Percentiles rank a stretch among this genome's conserved stretches.
Conservation (phyloP, 176 grass and related monocot species). For the Thalia dealbata region DNA sequence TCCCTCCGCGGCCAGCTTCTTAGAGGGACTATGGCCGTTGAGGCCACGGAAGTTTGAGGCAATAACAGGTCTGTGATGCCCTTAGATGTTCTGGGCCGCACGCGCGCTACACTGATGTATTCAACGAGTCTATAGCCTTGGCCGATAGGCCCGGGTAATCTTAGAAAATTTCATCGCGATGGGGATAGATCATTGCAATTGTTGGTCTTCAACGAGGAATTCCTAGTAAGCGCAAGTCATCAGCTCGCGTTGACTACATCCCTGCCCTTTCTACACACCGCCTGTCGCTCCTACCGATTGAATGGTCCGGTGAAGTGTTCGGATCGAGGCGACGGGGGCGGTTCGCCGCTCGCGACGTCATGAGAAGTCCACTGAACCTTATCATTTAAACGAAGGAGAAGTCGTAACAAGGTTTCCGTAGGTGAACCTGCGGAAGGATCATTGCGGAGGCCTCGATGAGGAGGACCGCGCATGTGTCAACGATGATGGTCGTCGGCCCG, state of each 20-base stretch:
- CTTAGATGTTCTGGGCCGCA: slow-evolving; percentile 81
- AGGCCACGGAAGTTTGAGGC: slow-evolving; percentile 67
- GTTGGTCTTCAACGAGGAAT: slow-evolving; percentile 49
- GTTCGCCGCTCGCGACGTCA: slow-evolving; percentile 10
- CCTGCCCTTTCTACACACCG: slow-evolving; percentile 12
- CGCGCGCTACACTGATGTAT: slow-evolving; percentile 75
- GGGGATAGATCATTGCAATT: slow-evolving; percentile 57
- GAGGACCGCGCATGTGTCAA: too few species aligned
- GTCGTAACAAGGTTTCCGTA: slow-evolving; percentile 15
- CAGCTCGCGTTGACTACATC: slow-evolving; percentile 26
- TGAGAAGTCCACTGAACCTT: slow-evolving; percentile 12
- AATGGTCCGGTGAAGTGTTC: slow-evolving; percentile 36
- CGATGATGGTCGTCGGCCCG: too few species aligned
- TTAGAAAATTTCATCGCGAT: slow-evolving; percentile 53
- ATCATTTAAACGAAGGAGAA: slow-evolving; percentile 25
- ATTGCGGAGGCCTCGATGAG: too few species aligned
- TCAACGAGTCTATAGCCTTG: slow-evolving; percentile 68
- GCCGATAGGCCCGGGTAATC: slow-evolving; percentile 55
- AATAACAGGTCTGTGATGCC: slow-evolving; percentile 83
- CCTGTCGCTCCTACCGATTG: slow-evolving; percentile 5
- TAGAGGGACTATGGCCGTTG: slow-evolving; percentile 64
- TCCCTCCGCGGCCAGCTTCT: slow-evolving; percentile 62
- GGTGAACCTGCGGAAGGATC: slow-evolving; percentile 14
- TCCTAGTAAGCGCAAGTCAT: slow-evolving; percentile 42
- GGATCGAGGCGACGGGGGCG: slow-evolving; percentile 26